A percentile compares a stretch with the other conserved stretches of the same genome.
These are phyloP conservation scores for Sindora glabra DNA, from an alignment of 306 rosid genomes.

Conservation along the genomic window DNA sequence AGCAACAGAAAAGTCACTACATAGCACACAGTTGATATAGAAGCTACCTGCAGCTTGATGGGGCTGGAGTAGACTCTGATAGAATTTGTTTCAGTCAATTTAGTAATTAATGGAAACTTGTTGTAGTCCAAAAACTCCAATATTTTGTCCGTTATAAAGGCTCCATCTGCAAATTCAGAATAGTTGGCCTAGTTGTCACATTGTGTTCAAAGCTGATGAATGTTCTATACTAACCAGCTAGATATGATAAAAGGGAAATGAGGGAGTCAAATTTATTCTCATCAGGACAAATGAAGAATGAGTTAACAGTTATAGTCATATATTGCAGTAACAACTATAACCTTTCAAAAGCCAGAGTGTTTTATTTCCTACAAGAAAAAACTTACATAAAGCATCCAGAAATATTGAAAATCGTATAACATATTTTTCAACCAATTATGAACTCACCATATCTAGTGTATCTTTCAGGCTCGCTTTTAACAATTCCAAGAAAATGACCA, in stretches of 20 bases:
- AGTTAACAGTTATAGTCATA: not conserved
- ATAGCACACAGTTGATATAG: slow-evolving; percentile 13
- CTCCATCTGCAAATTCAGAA: slow-evolving; percentile 56
- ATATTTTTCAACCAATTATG: not conserved
- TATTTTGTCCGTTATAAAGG: slow-evolving; percentile 43
- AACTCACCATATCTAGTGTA: slow-evolving; percentile 72
- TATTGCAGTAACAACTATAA: not conserved
- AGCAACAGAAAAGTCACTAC: not conserved
- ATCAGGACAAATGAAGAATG: not conserved
- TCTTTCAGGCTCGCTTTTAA: slow-evolving; percentile 81
- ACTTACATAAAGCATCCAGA: not conserved
- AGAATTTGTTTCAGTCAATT: slow-evolving; percentile 69
- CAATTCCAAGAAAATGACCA: slow-evolving; percentile 56
- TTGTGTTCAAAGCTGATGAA: not conserved
- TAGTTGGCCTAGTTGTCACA: slow-evolving; percentile 7
- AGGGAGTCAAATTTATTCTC: not conserved
- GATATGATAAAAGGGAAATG: not conserved
- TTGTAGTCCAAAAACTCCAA: slow-evolving; percentile 62
- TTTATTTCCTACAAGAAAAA: too few species aligned
- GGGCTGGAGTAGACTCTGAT: slow-evolving; percentile 68
- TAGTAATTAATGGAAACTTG: slow-evolving; percentile 80
- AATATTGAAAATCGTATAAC: not conserved
- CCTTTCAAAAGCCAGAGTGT: too few species aligned
- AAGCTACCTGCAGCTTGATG: slow-evolving; percentile 69
- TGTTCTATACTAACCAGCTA: not conserved